A percentile compares a stretch with the other conserved stretches of the same genome.
Conservation (phyloP, 352 stramenopile genomes). For the Phytophthora crassamura region DNA sequence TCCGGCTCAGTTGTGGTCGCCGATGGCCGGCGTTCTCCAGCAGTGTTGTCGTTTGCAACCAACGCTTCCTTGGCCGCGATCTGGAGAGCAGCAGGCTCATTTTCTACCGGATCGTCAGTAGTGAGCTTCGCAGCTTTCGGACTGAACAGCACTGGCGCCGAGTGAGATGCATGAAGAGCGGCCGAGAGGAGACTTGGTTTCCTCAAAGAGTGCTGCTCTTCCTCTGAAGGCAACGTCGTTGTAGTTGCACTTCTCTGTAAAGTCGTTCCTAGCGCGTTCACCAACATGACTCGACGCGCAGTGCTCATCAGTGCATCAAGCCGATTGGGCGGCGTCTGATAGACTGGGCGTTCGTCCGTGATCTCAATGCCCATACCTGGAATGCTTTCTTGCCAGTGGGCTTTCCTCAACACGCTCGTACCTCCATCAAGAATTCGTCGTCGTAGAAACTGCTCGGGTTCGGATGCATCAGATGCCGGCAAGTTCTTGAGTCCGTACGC, state of each 20-base stretch:
- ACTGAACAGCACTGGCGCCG: constrained; percentile 22
- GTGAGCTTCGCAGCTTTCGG: constrained; percentile 1
- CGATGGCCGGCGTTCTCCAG: not conserved
- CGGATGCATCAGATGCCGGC: constrained; percentile 7
- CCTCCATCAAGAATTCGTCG: constrained; percentile 34
- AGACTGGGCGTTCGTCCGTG: constrained; percentile 50
- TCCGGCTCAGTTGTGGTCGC: not conserved
- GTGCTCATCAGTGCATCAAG: constrained; percentile 23
- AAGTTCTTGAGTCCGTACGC: constrained; percentile 33
- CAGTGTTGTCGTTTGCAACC: not conserved
- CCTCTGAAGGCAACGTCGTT: constrained; percentile 1
- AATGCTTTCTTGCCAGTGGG: constrained; percentile 48
- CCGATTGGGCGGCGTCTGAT: constrained; percentile 17
- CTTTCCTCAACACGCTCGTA: constrained; percentile 51
- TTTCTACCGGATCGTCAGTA: not conserved
- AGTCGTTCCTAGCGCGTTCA: constrained; percentile 14
- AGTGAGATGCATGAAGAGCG: constrained; percentile 20
- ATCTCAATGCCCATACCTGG: constrained; percentile 63
- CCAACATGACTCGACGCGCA: constrained; percentile 24
- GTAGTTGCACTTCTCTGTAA: constrained; percentile 13
- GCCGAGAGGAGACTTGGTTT: constrained; percentile 1
- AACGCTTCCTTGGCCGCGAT: not conserved
- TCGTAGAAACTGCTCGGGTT: constrained; percentile 70
- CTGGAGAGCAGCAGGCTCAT: not conserved
- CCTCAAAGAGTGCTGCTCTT: constrained; percentile 7